A percentile compares a stretch with the other conserved stretches of the same genome.
Evolutionary conservation across 306 rosid species (phyloP).

Genomic region (Hippophae tibetana): DNA sequence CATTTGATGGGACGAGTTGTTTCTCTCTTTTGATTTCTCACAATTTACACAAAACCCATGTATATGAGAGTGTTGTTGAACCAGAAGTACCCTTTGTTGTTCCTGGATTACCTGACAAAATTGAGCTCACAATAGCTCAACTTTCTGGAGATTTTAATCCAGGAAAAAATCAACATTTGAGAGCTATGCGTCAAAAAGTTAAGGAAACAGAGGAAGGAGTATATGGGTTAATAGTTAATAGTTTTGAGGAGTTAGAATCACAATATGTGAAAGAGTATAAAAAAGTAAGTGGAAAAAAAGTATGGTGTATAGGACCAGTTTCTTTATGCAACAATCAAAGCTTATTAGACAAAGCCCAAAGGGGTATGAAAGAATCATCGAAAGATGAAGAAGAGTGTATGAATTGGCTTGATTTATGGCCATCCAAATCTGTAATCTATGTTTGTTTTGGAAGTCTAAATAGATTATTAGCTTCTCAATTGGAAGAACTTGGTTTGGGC

Average conservation of each 20-base stretch:
- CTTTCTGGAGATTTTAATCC: not conserved
- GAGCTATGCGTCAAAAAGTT: not conserved
- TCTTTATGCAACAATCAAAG: conserved; percentile 5
- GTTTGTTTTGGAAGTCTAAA: conserved; percentile 11
- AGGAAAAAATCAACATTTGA: not conserved
- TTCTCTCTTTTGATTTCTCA: conserved; percentile 11
- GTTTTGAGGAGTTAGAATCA: conserved; percentile 40
- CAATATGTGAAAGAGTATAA: conserved; percentile 24
- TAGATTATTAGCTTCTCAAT: not conserved
- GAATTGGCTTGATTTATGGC: conserved; percentile 7
- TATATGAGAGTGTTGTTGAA: not conserved
- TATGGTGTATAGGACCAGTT: conserved; percentile 46
- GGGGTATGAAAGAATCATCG: not conserved
- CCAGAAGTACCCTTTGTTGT: conserved; percentile 12
- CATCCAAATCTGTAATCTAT: conserved; percentile 12
- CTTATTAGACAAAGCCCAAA: not conserved
- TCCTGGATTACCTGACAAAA: conserved; percentile 23
- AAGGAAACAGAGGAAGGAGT: conserved; percentile 17
- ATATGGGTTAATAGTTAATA: conserved; percentile 34
- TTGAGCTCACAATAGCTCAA: conserved; percentile 16
- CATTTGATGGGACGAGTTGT: conserved; percentile 23
- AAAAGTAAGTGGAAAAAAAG: conserved; percentile 22
- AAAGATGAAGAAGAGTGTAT: not conserved
- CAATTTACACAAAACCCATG: conserved; percentile 7
- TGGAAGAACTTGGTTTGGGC: conserved; percentile 11